These are phyloP conservation scores for Arthrobotrys iridis DNA, from an alignment of 2,329 filamentous ascomycete genomes.

Conservation along the genomic window DNA sequence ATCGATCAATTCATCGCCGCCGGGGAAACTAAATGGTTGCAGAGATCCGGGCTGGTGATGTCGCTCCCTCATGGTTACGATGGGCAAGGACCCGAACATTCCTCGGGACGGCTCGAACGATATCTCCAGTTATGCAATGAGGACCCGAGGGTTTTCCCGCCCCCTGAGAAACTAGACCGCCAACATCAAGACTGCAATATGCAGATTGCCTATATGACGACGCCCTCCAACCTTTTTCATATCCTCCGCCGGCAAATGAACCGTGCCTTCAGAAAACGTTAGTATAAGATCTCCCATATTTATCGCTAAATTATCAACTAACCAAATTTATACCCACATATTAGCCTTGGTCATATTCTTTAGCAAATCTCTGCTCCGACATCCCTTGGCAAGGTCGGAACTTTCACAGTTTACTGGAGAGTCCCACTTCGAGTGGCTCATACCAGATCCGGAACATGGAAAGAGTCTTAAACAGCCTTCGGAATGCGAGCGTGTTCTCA, in stretches of 20 bases:
- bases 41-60: slow-evolving; percentile 95
- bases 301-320: neutral
- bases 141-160: slow-evolving; percentile 91
- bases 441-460: slow-evolving; percentile 86
- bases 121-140: slow-evolving; percentile 98
- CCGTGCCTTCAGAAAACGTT: slow-evolving; percentile 98
- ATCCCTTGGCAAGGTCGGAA: slow-evolving; percentile 86
- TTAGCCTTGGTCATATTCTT: slow-evolving; percentile 95
- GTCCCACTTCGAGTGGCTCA: slow-evolving; percentile 96
- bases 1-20: slow-evolving; percentile 99
- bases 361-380: slow-evolving; percentile 94
- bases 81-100: slow-evolving; percentile 97
- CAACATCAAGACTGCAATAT: slow-evolving; percentile 99
- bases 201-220: slow-evolving; percentile 98
- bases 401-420: slow-evolving; percentile 92
- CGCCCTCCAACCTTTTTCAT: slow-evolving; percentile 95
- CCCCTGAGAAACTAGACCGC: slow-evolving; percentile 85
- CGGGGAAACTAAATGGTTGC: slow-evolving; percentile 98
- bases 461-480: slow-evolving; percentile 79
- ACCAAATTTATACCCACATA: slow-evolving; percentile 56
- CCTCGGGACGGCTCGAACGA: slow-evolving; percentile 94
- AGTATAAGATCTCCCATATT: slow-evolving; percentile 62
- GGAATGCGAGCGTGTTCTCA: slow-evolving; percentile 90
- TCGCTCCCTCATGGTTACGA: slow-evolving; percentile 98
- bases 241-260: slow-evolving; percentile 97